Evolutionary conservation across 139 green algal genomes (phyloP), one percentile per base, ranked within the genome.

Genomic region (Chlamydomonas urium): DNA sequence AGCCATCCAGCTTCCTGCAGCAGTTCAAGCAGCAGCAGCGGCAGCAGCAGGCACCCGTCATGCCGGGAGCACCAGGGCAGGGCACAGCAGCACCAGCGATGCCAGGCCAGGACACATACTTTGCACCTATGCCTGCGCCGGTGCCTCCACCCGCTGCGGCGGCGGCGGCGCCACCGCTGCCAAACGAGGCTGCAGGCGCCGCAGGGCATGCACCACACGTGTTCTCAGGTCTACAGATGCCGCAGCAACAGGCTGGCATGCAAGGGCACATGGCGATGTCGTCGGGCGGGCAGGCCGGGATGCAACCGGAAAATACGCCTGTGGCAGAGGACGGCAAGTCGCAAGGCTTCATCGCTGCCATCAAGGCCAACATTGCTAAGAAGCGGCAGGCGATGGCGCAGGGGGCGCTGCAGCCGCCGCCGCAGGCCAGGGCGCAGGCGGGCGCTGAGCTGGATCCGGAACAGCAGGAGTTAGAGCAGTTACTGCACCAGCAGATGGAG

Each of bases 401-500:
- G 10, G 29, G 5, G 31, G 5, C 59, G 31, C 31, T 42, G 59
- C 8, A 42, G 14, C 29, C 37, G 59, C 31, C 31, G 29, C 31
- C 28, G 59, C 59, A 32, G 59, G 8, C 59, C 14, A 4, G 4
- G 29, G 8, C 8, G 29, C 32, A 47, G 28, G 28, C 59, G 28
- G 59, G 4, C 8, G 17, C 59, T 66, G 4, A 42, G 8, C 31
- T 42, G 29, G 4, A 38, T n/a, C 31, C 5, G 23, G 17, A 47
- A 26, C 8, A 66, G 29, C 29, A 26, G 31, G 17, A 47, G 59
- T 26, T n/a, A n/a, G 29, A 42, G 59, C 59, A 66, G 31, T 8
- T n/a, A 8, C 59, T 32, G 59, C 59, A 38, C 4, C 31, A 47
- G 59, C 59, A 66, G 59, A 14, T 32, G 59, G 8, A 66, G 59